phyloP scores from a whole-genome alignment of 257 asterid genomes.

The Pogostemon cablin region DNA sequence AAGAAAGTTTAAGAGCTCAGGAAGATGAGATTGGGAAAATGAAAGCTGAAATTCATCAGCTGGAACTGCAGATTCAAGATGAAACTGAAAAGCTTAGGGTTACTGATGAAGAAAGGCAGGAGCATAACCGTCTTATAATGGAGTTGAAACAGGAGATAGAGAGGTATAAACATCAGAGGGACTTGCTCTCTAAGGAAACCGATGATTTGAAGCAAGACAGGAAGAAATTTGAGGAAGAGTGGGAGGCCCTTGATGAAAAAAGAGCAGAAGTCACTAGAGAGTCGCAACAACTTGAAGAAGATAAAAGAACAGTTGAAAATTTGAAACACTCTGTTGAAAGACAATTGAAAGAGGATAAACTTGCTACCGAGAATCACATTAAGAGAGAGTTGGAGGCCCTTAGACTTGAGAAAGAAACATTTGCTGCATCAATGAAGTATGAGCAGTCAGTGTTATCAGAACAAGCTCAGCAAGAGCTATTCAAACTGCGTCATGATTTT shows the following conservation, averaged over 20 bases:
- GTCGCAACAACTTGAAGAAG: conserved; percentile 50
- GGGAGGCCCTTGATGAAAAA: conserved; percentile 84
- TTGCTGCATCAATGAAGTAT: conserved; percentile 65
- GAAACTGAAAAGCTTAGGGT: conserved; percentile 55
- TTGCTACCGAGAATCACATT: conserved; percentile 53
- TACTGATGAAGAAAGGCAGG: conserved; percentile 59
- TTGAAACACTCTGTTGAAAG: conserved; percentile 49
- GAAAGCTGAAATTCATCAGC: conserved; percentile 57
- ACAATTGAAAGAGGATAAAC: conserved; percentile 55
- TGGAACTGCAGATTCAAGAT: conserved; percentile 49
- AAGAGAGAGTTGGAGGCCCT: conserved; percentile 69
- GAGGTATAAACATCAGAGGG: conserved; percentile 54
- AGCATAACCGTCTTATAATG: conserved; percentile 51
- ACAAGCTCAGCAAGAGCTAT: conserved; percentile 49
- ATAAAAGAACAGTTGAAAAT: conserved; percentile 52
- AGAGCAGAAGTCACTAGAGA: conserved; percentile 52
- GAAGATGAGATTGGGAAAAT: conserved; percentile 59
- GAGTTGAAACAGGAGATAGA: conserved; percentile 74
- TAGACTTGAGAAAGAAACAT: conserved; percentile 67
- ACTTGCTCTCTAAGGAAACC: conserved; percentile 57
- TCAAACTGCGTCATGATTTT: conserved; percentile 53
- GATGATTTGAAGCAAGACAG: conserved; percentile 71
- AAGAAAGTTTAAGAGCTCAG: conserved; percentile 49
- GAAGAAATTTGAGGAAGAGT: conserved; percentile 74
- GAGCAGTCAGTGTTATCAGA: conserved; percentile 57